A percentile compares a stretch with the other conserved stretches of the same genome.
Evolutionary conservation across 345 rosid species (phyloP).

Genomic region (Populus simonii): DNA sequence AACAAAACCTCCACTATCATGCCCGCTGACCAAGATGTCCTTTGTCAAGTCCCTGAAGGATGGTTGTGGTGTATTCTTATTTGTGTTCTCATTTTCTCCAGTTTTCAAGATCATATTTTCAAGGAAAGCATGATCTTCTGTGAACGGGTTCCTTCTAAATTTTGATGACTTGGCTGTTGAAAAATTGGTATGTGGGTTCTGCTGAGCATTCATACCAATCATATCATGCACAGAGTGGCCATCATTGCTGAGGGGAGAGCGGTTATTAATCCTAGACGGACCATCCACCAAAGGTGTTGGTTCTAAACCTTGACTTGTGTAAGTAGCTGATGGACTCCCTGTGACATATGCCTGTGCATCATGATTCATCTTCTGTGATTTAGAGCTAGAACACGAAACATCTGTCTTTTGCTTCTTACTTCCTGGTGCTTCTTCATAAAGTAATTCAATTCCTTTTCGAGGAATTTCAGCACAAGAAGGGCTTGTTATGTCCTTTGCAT

Average conservation of each 20-base stretch:
- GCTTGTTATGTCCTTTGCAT: slow-evolving; percentile 12
- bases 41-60: slow-evolving; percentile 16
- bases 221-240: slow-evolving; percentile 17
- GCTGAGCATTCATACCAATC: slow-evolving; percentile 18
- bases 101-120: slow-evolving; percentile 13
- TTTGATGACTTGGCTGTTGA: slow-evolving; percentile 21
- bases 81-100: slow-evolving; percentile 12
- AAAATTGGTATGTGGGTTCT: slow-evolving; percentile 22
- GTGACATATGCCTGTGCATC: slow-evolving; percentile 26
- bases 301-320: slow-evolving; percentile 25
- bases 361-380: slow-evolving; percentile 30
- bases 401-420: slow-evolving; percentile 35
- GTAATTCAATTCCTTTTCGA: slow-evolving; percentile 25
- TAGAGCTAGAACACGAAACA: slow-evolving; percentile 27
- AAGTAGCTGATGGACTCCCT: slow-evolving; percentile 27
- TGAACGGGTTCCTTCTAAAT: slow-evolving; percentile 18
- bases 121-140: slow-evolving; percentile 21
- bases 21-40: slow-evolving; percentile 15
- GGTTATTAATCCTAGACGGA: slow-evolving; percentile 16
- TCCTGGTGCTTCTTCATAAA: slow-evolving; percentile 25
- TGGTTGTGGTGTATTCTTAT: slow-evolving; percentile 20
- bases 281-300: slow-evolving; percentile 12
- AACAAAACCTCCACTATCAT: slow-evolving; percentile 6
- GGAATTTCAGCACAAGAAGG: slow-evolving; percentile 30
- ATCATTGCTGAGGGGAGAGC: slow-evolving; percentile 15